Evolutionary conservation across 1,284 basidiomycete genomes (phyloP), one percentile per base, ranked within the genome.

Genomic region (Heliocybe sulcata): DNA sequence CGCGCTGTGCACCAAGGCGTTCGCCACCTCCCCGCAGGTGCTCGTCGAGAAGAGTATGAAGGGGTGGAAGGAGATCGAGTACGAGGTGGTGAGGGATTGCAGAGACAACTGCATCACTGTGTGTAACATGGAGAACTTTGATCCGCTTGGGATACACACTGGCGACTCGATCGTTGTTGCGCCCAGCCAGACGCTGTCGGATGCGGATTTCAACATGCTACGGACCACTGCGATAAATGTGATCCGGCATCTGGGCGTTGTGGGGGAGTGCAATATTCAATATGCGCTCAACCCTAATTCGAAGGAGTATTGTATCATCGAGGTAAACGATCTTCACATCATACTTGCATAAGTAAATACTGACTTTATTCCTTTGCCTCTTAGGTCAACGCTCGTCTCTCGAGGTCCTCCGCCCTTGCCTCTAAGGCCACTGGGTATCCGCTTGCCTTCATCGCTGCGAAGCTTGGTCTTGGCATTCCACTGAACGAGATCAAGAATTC

Each of bases 51-150:
- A 87, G 80, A 94, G 92, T 67, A 98, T 99, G 95, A 98, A 98
- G 75, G 96, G 96, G 12, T 98, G 94, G 94, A 98, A 99, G 75
- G 96, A 99, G 77, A 94, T 98, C 63, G 96, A 99, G 75, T 99
- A 99, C 66, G 96, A 99, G 71, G 96, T 99, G 53, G 96, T 98
- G n/a, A 82, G 96, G 57, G 96, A 99, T 73, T 97, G 94, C 74
- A 81, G 92, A 62, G 90, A 98, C 72, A 97, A 97, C 71, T 98
- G 95, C 68, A 98, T 98, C 73, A 98, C 94, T 1, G 95, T 98
- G 60, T 99, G 97, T 74, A 99, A 99, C 77, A 98, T 99, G 96
- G 95, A 98, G 93, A 98, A 98, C 77, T 99, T 99, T 64, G 96
- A 98, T 70, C 96, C 97, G 35, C 81, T 99, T 35, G 97, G 96